Percentiles rank a stretch among this genome's conserved stretches.
These are phyloP conservation scores for Curvularia lunata DNA, from an alignment of 2,329 filamentous ascomycete species.

Conservation along the genomic window DNA sequence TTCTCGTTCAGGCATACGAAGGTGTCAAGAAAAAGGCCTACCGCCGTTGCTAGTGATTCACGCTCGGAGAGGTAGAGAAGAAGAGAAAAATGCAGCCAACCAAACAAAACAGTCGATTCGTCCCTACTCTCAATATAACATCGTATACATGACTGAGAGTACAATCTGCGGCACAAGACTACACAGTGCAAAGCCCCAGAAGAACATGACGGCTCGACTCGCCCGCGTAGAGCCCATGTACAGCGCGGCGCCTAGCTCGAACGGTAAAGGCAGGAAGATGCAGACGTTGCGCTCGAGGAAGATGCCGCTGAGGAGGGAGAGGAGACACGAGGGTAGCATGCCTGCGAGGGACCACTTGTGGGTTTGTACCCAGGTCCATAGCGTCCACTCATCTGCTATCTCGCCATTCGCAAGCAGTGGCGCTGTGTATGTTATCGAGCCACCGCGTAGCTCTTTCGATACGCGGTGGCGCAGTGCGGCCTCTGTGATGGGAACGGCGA, in stretches of 20 bases:
- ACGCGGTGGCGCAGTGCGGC: constrained; percentile 2
- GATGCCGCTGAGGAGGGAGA: not conserved
- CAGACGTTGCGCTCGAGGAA: not conserved
- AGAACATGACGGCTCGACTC: constrained; percentile 1
- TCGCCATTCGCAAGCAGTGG: constrained; percentile 3
- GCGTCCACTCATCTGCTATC: not conserved
- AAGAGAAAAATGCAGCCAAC: not conserved
- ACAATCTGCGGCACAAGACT: not conserved
- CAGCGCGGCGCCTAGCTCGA: not conserved
- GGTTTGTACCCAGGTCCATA: not conserved
- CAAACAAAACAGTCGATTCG: not conserved
- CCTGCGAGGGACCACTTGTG: constrained; percentile 1
- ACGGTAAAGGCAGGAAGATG: not conserved
- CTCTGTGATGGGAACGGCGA: not conserved
- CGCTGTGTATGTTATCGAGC: constrained; percentile 24
- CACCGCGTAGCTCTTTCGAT: constrained; percentile 11
- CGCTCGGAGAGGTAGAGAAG: no score
- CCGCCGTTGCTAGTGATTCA: no score
- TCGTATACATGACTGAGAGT: not conserved
- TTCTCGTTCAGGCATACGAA: no score
- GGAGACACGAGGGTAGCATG: not conserved
- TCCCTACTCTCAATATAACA: not conserved
- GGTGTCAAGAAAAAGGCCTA: no score
- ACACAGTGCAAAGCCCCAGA: not conserved
- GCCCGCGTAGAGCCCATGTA: constrained; percentile 3